Evolutionary conservation across 495 filamentous ascomycete species (phyloP), one percentile per base, ranked within the genome.

Genomic region (Lentithecium fluviatile): DNA sequence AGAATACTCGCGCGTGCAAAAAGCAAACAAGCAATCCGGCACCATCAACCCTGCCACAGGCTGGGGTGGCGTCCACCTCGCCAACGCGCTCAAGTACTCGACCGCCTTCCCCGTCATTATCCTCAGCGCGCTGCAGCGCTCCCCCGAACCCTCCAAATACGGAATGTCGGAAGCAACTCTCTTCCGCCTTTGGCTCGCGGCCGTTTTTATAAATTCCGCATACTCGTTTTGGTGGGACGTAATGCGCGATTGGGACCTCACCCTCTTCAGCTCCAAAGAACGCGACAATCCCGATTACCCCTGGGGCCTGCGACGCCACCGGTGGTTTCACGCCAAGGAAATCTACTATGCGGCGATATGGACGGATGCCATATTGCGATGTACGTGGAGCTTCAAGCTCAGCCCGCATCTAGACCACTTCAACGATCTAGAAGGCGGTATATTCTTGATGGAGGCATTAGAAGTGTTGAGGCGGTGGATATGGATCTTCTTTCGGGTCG

Each of bases 171-270:
- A 87, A 68, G 74, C 81, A 24, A 77, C 76, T 3, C 73, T 87
- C 25, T 82, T 79, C 57, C 77, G 81, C 19, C 66, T 85, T 24
- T 78, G 85, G 84, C 85, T 78, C 59, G 74, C 51, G 12, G 70
- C 84, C 45, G 87, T 88, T 24, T 78, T 88, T 32, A 62, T 94
- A 50, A 98, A 97, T 69, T 90, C 88, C 11, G 76, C 85, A 56
- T 98, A 96, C 75, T 91, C 89, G 34, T 97, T 97, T 80, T 98
- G 93, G 79, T 98, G 94, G 94, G 94, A 98, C 71, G 85, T 97
- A 20, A 83, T 90, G 45, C 91, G 89, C 76, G 94, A 98, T 78
- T 98, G 94, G 94, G 94, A 97, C 66, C 78, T 98, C 40, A 88
- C 85, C 0, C 80, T 97, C n/a, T 89, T 97, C 66, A 55, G 74